Percentiles rank a stretch among this genome's conserved stretches.
Evolutionary conservation across 1,284 basidiomycete species (phyloP).

Genomic region (Baeospora myosura): DNA sequence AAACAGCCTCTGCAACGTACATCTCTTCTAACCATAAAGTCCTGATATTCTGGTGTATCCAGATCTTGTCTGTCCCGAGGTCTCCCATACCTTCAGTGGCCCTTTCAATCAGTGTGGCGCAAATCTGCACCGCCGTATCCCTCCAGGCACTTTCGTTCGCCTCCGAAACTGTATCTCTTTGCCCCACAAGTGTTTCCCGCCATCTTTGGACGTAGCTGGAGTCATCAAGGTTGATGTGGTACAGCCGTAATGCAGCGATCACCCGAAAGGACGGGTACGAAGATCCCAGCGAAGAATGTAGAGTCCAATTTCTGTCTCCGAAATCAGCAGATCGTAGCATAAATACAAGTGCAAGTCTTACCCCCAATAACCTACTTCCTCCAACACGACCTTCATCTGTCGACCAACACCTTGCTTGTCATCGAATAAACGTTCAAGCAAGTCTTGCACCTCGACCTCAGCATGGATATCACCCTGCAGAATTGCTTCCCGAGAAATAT

Average conservation of each 20-base stretch:
- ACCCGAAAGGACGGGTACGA: conserved; percentile 72
- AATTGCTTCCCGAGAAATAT: conserved; percentile 18
- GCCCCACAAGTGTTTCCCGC: conserved; percentile 49
- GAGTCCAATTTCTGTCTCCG: conserved; percentile 59
- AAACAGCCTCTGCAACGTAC: conserved; percentile 43
- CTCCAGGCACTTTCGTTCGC: conserved; percentile 35
- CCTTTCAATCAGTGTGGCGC: conserved; percentile 20
- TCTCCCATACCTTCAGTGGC: not conserved
- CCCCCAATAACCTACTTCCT: conserved; percentile 71
- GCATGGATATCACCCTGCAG: conserved; percentile 23
- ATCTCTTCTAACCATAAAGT: conserved; percentile 26
- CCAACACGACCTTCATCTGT: conserved; percentile 44
- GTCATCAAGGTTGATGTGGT: conserved; percentile 31
- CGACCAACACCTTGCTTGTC: conserved; percentile 28
- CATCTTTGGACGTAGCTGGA: conserved; percentile 36
- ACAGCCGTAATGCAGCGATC: conserved; percentile 62
- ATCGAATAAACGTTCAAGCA: conserved; percentile 44
- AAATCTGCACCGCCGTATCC: conserved; percentile 26
- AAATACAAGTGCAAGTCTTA: conserved; percentile 24
- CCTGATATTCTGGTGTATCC: conserved; percentile 35
- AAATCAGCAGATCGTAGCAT: not conserved
- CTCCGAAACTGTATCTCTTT: conserved; percentile 27
- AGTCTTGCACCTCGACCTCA: conserved; percentile 59
- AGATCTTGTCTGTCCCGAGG: not conserved
- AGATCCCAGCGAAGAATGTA: conserved; percentile 52